Base-by-base conservation (phyloP, 2,329 filamentous ascomycete species). In the Ceratocystis diversiconidia region DNA sequence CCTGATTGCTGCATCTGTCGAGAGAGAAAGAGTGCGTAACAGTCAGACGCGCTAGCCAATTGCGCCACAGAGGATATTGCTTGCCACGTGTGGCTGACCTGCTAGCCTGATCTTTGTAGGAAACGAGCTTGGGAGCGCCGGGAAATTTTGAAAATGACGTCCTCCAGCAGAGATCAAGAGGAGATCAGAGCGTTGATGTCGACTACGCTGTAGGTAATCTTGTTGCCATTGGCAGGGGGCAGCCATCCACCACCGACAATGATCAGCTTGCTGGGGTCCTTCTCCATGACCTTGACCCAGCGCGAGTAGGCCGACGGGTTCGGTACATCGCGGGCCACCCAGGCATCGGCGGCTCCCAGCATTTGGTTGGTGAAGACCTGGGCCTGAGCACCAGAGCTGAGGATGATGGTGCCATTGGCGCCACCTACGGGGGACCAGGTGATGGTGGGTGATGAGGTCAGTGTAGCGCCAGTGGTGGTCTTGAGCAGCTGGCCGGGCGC, bases 31-130 rank as follows among this genome's bases (percentile, higher is more conserved):
- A 15, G 36, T 36, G 55, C 55, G 25, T 81, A 81, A 82, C 79
- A 82, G 79, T 81, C 79, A 78, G 76, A 82, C 79, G 79, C 79
- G 79, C 79, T 81, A 82, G 78, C 79, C 80, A 81, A 79, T 72
- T 77, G 75, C 69, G 75, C 75, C 74, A 84, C 79, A 30, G 50
- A 67, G 65, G 61, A 67, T 48, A 8, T 59, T 32, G 25, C 25
- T 59, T 30, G 28, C 22, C 19, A 30, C 12, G 30, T 59, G 55
- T 32, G 8, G 55, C 30, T 8, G 25, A 3, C 12, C 25, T 4
- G 17, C 55, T 59, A 59, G 25, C 55, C 1, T 19, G 8, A 0
- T 19, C 12, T 59, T 36, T 59, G 25, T 36, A 59, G 25, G 15
- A 30, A 52, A 4, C 10, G 3, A 22, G 15, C 48, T 15, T 28